Conservation (phyloP, 2,329 filamentous ascomycete genomes). For the Dothideomycetidae sp. region DNA sequence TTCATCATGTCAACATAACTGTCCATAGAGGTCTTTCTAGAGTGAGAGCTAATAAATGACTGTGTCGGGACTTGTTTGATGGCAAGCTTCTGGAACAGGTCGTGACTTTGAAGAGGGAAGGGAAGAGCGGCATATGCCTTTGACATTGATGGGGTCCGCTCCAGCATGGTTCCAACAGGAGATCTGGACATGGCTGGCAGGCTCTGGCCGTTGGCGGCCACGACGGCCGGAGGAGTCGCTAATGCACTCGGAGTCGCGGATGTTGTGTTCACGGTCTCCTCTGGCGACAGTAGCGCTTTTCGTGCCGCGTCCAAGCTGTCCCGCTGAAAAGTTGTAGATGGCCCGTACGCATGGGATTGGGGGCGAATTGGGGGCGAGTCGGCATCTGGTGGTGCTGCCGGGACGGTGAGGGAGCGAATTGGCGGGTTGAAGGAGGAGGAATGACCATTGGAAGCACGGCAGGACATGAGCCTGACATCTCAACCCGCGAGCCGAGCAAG, state of each 20-base stretch:
- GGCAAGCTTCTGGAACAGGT: conserved; percentile 7
- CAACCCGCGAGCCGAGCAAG: conserved; percentile 2
- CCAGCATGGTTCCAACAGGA: conserved; percentile 6
- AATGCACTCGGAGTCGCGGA: too few species aligned
- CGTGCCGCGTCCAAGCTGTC: too few species aligned
- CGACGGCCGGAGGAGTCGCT: neutral
- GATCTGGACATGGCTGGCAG: neutral
- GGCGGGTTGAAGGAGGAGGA: conserved; percentile 7
- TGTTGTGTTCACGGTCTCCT: too few species aligned
- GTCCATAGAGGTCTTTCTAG: conserved; percentile 3
- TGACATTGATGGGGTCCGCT: conserved; percentile 9
- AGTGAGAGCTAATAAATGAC: conserved; percentile 8
- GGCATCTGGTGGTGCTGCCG: conserved; percentile 1
- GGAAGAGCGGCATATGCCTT: conserved; percentile 8
- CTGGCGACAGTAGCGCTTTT: too few species aligned
- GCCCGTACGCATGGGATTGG: too few species aligned
- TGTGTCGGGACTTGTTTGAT: conserved; percentile 4
- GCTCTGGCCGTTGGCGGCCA: neutral
- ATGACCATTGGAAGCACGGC: conserved; percentile 7
- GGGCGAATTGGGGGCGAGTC: neutral
- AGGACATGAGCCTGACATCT: conserved; percentile 11
- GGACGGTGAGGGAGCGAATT: conserved; percentile 4
- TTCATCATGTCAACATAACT: neutral
- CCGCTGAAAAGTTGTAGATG: too few species aligned
- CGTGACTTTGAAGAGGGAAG: conserved; percentile 8